These are phyloP conservation scores for Saturnispora kantuleensis DNA, from an alignment of 805 yeast genomes.

Conservation along the genomic window DNA sequence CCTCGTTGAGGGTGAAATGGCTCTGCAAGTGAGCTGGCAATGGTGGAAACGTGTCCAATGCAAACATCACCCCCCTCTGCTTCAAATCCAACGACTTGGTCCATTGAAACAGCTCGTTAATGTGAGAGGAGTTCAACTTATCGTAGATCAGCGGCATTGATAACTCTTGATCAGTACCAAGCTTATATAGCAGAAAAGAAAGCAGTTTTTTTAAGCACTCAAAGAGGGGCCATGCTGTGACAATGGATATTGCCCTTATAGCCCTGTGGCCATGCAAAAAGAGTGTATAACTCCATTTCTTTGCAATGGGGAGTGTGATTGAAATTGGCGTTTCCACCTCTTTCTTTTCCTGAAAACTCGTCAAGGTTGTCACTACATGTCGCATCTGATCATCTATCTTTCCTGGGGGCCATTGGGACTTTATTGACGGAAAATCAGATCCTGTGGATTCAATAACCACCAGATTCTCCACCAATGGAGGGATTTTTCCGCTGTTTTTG, in stretches of 20 bases:
- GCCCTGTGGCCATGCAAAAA: constrained; percentile 28
- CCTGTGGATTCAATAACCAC: background rate
- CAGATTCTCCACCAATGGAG: background rate
- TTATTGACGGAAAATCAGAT: no score
- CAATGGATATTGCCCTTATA: constrained; percentile 36
- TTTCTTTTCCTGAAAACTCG: no score
- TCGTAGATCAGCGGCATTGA: constrained; percentile 5
- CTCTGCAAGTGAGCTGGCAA: constrained; percentile 8
- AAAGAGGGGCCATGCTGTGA: constrained; percentile 35
- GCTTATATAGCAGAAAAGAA: constrained; percentile 35
- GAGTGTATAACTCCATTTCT: background rate
- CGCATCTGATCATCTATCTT: no score
- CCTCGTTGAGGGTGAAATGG: constrained; percentile 13
- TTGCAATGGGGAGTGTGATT: background rate
- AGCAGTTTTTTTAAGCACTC: constrained; percentile 41
- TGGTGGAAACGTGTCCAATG: background rate
- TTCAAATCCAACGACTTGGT: background rate
- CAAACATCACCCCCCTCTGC: no score
- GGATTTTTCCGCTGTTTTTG: background rate
- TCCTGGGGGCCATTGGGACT: no score
- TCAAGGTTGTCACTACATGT: no score
- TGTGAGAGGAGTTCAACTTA: constrained; percentile 17
- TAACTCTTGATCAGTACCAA: constrained; percentile 12
- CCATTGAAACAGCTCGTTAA: constrained; percentile 22
- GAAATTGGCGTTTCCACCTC: background rate